These are phyloP conservation scores for Balansia obtecta DNA, from an alignment of 2,329 filamentous ascomycete species.

Conservation along the genomic window DNA sequence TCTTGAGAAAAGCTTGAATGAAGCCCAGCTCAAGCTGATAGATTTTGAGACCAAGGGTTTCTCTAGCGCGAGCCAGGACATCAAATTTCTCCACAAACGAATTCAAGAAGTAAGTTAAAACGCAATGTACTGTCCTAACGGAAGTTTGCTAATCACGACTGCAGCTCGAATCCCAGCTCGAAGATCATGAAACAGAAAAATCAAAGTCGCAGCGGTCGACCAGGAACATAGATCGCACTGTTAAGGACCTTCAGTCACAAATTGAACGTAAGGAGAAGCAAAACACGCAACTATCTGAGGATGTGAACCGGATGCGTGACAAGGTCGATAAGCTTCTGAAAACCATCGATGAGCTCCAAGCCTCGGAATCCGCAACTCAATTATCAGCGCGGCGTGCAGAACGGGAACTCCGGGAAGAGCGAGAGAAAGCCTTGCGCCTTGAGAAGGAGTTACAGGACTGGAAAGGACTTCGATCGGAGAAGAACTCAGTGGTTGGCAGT, in stretches of 20 bases:
- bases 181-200: conserved; percentile 67
- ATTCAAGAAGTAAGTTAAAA: conserved; percentile 75
- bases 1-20: conserved; percentile 81
- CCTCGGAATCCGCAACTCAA: conserved; percentile 70
- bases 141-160: conserved; percentile 14
- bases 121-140: background rate
- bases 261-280: conserved; percentile 89
- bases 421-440: conserved; percentile 67
- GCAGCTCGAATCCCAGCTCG: conserved; percentile 78
- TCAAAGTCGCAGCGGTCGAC: conserved; percentile 74
- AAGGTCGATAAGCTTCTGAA: conserved; percentile 81
- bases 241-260: conserved; percentile 85
- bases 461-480: conserved; percentile 64
- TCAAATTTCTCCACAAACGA: conserved; percentile 85
- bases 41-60: conserved; percentile 97
- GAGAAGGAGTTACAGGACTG: conserved; percentile 79
- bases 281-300: conserved; percentile 67
- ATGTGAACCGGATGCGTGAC: conserved; percentile 74
- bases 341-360: conserved; percentile 89
- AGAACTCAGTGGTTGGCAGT: conserved; percentile 31
- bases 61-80: conserved; percentile 85
- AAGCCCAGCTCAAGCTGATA: conserved; percentile 78
- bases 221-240: conserved; percentile 84
- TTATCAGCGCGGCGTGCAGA: conserved; percentile 75
- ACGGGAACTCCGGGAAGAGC: conserved; percentile 78